Conservation (phyloP, 306 rosid genomes). For the Ormosia semicastrata region DNA sequence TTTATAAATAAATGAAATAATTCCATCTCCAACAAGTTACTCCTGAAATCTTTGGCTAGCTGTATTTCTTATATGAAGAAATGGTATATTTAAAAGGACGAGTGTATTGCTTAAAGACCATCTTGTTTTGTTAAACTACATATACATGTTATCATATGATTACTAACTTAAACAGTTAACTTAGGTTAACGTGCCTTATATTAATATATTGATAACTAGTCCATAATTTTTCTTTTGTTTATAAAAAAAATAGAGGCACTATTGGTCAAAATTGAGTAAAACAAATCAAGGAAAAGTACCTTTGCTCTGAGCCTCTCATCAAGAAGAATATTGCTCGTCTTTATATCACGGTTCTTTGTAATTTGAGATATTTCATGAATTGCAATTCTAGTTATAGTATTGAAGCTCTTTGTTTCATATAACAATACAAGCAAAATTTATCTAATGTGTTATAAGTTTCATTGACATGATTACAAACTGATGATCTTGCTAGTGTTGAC, state of each 20-base stretch:
- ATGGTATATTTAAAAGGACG: background rate
- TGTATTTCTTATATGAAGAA: background rate
- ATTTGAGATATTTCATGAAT: no score
- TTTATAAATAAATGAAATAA: background rate
- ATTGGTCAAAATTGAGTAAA: background rate
- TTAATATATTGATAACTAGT: background rate
- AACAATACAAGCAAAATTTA: no score
- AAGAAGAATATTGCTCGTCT: conserved; percentile 80
- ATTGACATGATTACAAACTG: no score
- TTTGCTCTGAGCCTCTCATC: conserved; percentile 72
- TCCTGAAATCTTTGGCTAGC: background rate
- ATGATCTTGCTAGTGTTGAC: no score
- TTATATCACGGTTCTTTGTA: conserved; percentile 82
- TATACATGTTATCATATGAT: background rate
- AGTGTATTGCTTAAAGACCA: background rate
- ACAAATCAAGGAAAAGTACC: conserved; percentile 36
- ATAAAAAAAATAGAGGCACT: background rate
- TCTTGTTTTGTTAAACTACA: background rate
- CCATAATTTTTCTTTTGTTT: no score
- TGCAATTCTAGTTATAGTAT: no score
- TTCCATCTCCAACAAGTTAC: background rate
- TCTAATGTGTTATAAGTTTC: no score
- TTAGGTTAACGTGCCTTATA: background rate
- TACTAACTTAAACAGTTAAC: background rate
- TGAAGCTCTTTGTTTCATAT: no score